Evolutionary conservation across 73 alveolate genomes (phyloP).

Genomic region (Blepharisma japonicum): DNA sequence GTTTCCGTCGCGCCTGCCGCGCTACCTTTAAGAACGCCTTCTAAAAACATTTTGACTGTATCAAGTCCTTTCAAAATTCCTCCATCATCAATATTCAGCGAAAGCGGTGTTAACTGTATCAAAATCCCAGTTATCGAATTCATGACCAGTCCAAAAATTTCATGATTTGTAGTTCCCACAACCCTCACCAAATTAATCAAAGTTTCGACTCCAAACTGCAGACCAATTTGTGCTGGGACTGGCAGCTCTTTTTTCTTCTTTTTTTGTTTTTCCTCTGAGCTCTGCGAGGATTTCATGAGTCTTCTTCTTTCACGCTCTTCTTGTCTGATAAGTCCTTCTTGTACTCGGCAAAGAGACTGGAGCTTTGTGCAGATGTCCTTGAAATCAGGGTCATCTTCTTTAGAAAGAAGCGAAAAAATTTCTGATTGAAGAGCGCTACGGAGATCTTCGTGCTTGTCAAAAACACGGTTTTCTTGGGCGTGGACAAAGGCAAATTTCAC

Average conservation of each 20-base stretch:
- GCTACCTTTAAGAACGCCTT: background rate
- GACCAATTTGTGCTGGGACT: background rate
- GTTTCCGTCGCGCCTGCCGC: background rate
- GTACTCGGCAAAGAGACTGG: slow-evolving; percentile 22
- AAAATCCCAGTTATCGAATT: background rate
- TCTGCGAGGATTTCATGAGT: slow-evolving; percentile 14
- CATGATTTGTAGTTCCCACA: background rate
- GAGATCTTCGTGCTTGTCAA: slow-evolving; percentile 28
- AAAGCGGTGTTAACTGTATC: background rate
- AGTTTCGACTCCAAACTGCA: slow-evolving; percentile 10
- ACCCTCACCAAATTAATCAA: background rate
- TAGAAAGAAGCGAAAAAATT: background rate
- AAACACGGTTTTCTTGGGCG: slow-evolving; percentile 7
- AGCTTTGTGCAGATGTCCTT: slow-evolving; percentile 14
- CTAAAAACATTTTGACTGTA: background rate
- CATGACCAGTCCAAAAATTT: background rate
- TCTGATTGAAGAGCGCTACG: slow-evolving; percentile 20
- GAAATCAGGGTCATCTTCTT: slow-evolving; percentile 29
- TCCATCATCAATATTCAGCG: slow-evolving; percentile 10
- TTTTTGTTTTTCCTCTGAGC: slow-evolving; percentile 23
- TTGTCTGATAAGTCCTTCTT: slow-evolving; percentile 24
- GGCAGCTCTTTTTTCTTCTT: slow-evolving; percentile 28
- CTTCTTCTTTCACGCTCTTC: slow-evolving; percentile 27
- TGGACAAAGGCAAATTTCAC: slow-evolving; percentile 25
- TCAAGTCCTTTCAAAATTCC: background rate